Evolutionary conservation across 2,329 filamentous ascomycete species (phyloP), one percentile per base, ranked within the genome.

Genomic region (Atkinsonella texensis): DNA sequence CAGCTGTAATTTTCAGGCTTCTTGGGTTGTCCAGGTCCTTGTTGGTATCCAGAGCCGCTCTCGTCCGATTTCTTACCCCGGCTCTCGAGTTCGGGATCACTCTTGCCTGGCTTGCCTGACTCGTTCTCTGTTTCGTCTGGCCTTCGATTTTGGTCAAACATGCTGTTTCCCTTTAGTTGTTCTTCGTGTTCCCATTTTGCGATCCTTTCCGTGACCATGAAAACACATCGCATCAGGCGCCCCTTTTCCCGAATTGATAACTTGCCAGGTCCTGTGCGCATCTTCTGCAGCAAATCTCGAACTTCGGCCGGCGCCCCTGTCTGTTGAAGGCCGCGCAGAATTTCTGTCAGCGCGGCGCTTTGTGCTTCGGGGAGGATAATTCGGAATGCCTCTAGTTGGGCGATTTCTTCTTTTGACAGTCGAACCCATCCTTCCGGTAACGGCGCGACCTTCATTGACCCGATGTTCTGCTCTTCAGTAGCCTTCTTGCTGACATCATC

Each of bases 241-340:
- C 66, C 66, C 59, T 68, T 70, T 51, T 70, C 67, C 51, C 66
- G 50, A 23, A 69, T 67, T 11, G 65, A 63, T 46, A 68, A 54
- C 45, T 81, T 82, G 41, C 84, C 78, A 17, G 80, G 79, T 11
- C 74, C 65, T 64, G 69, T 60, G 71, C 72, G 63, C 58, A 85
- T 75, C 56, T 77, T 76, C 39, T 67, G 62, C 42, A 80, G 65
- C 53, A 81, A 60, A 40, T 84, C 76, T 51, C 78, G 76, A 17
- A 89, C 68, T 62, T 89, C 87, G 20, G 69, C 60, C 1, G 88
- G 87, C 15, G 89, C 79, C 10, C 89, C 89, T 42, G 82, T 74
- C 54, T 75, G 74, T 68, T 83, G 80, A 54, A 91, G 75, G 31
- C 76, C 71, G 54, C 77, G 70, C n/a, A 86, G 68, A 9, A 82